A percentile compares a stretch with the other conserved stretches of the same genome.
Conservation (phyloP, 1,139 yeast species). For the Lodderomyces jiufengensis region DNA sequence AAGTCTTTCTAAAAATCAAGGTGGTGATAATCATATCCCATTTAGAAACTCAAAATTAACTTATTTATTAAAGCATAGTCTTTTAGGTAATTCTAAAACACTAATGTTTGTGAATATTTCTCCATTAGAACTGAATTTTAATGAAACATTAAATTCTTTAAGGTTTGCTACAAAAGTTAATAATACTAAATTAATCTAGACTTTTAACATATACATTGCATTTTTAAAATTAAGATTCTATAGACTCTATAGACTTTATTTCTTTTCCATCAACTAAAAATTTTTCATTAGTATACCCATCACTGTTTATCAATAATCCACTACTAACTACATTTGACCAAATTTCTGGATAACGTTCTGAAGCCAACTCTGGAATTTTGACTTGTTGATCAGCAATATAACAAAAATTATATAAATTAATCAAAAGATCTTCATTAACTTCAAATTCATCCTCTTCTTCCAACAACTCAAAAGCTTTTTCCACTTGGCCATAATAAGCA, state of each 20-base stretch:
- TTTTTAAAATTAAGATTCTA: constrained; percentile 1
- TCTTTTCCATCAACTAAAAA: constrained; percentile 14
- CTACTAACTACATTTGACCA: constrained; percentile 47
- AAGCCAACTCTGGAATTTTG: constrained; percentile 54
- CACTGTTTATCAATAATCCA: constrained; percentile 38
- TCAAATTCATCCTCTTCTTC: constrained; percentile 48
- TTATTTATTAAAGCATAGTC: constrained; percentile 75
- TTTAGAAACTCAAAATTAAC: constrained; percentile 66
- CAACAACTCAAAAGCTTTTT: constrained; percentile 54
- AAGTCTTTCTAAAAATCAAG: constrained; percentile 41
- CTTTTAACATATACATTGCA: no score
- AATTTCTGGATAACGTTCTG: constrained; percentile 30
- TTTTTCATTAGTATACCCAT: constrained; percentile 28
- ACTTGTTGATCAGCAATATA: constrained; percentile 45
- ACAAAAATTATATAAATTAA: constrained; percentile 61
- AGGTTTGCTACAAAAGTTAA: constrained; percentile 87
- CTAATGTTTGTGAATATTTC: constrained; percentile 92
- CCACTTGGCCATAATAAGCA: constrained; percentile 63
- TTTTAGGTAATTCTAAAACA: constrained; percentile 85
- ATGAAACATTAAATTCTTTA: constrained; percentile 79
- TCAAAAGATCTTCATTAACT: constrained; percentile 49
- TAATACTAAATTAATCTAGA: constrained; percentile 39
- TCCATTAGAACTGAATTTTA: constrained; percentile 57
- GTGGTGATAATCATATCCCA: constrained; percentile 41
- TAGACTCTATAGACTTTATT: constrained; percentile 2